phyloP scores from a whole-genome alignment of 495 filamentous ascomycete species.

The Hyaloscypha variabilis region DNA sequence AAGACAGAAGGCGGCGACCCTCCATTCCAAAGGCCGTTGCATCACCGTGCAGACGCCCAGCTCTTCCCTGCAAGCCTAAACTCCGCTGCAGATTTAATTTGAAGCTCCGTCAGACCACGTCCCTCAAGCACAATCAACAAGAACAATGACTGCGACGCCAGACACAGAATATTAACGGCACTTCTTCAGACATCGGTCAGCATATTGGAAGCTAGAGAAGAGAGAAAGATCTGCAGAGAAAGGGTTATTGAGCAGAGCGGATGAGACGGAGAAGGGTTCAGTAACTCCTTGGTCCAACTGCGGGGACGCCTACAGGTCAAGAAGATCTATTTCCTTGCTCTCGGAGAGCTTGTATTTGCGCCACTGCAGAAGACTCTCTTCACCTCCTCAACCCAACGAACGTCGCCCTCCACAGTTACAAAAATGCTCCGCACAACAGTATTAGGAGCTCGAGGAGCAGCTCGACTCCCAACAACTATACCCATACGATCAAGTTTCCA shows the following conservation, averaged over 20 bases:
- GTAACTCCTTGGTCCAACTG: not conserved
- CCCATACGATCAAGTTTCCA: slow-evolving; percentile 12
- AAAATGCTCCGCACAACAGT: slow-evolving; percentile 29
- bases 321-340: not conserved
- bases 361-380: not conserved
- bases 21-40: slow-evolving; percentile 10
- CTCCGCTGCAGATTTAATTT: slow-evolving; percentile 7
- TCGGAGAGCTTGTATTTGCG: slow-evolving; percentile 8
- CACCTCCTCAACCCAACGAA: not conserved
- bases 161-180: not conserved
- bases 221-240: not conserved
- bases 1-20: not conserved
- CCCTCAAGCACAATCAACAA: not conserved
- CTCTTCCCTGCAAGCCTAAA: slow-evolving; percentile 18
- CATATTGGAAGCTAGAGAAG: not conserved
- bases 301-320: not conserved
- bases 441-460: slow-evolving; percentile 15
- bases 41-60: slow-evolving; percentile 20
- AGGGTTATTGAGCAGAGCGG: not conserved
- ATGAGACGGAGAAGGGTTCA: not conserved
- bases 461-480: slow-evolving; percentile 1
- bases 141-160: not conserved
- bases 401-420: not conserved
- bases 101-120: slow-evolving; percentile 7
- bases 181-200: not conserved